Evolutionary conservation across 2,329 filamentous ascomycete genomes (phyloP), one percentile per base, ranked within the genome.

Genomic region (Penicillium sp.): DNA sequence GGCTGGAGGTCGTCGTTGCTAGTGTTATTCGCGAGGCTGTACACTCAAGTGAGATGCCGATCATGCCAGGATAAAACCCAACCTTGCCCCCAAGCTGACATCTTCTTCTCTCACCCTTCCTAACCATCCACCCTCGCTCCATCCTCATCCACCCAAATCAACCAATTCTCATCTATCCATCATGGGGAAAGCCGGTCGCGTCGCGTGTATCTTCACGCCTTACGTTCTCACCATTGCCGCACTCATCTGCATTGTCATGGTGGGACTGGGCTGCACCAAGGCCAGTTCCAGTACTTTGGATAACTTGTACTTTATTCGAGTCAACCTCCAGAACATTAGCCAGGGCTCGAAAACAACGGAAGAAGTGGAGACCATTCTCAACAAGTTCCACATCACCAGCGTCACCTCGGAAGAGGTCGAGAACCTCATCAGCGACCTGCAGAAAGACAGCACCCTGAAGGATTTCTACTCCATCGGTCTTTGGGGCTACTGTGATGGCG

Each of bases 141-240:
- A 36, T 35, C 37, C 20, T 34, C 34, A 20, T 23, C 36, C 41
- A 33, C 16, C 25, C 37, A 11, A 40, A 38, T 31, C 19, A 36
- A 16, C 11, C 6, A 14, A 21, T 20, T 18, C 19, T 29, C 15
- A 26, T 20, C 18, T 18, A 36, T 20, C 26, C 54, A 60, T 23
- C 56, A 86, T 86, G 83, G 81, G 81, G 48, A 82, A 84, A 70
- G 75, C 79, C 60, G 90, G 87, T 54, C 81, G 91, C 61, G 80
- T 91, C 58, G 73, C 86, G 65, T 96, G 89, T 71, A 93, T 97
- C 69, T 79, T 86, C 69, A 74, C 89, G 73, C 91, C 91, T 45
- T 89, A 95, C 70, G 74, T 80, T 50, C 78, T 95, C 59, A 91
- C 87, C 14, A 70, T 93, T 56, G 85, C 78, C 49, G 84, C 86